Percentiles rank a stretch among this genome's conserved stretches.
Conservation (phyloP, 352 stramenopile species). For the Globisporangium paroecandrum region DNA sequence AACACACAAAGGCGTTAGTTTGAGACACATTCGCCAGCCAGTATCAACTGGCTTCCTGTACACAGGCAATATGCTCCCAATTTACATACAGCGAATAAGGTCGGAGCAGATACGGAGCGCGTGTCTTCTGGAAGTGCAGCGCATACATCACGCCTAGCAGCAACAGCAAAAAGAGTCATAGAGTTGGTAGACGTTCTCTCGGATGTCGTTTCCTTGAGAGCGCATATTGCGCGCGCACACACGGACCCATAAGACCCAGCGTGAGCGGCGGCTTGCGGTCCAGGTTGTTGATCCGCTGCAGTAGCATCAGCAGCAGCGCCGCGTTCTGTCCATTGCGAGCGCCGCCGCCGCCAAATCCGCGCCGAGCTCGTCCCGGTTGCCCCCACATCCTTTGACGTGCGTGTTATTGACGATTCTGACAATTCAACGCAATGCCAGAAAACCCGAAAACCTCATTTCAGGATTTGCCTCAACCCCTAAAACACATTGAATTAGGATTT, state of each 20-base stretch:
- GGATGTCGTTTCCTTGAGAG: neutral
- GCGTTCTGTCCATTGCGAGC: conserved; percentile 17
- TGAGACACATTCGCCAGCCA: conserved; percentile 2
- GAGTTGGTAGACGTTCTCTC: neutral
- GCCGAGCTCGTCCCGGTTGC: neutral
- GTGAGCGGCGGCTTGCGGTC: conserved; percentile 64
- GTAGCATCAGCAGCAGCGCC: conserved; percentile 33
- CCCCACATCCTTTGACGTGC: conserved; percentile 5
- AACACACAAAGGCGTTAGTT: conserved; percentile 4
- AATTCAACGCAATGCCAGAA: neutral
- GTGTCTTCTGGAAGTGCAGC: conserved; percentile 51
- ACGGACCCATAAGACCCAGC: conserved; percentile 38
- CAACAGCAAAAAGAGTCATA: neutral
- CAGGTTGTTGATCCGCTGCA: conserved; percentile 48
- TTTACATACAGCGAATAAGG: conserved; percentile 45
- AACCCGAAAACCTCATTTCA: neutral
- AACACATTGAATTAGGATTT: too few relatives aligned
- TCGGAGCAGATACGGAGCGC: conserved; percentile 30
- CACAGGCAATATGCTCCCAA: neutral
- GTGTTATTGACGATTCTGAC: neutral
- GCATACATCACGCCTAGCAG: conserved; percentile 45
- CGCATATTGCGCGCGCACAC: neutral
- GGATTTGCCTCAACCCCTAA: too few relatives aligned
- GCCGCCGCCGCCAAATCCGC: neutral
- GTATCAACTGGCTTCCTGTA: neutral